Evolutionary conservation across 345 rosid genomes (phyloP), one percentile per base, ranked within the genome.

Genomic region (Turnera subulata): DNA sequence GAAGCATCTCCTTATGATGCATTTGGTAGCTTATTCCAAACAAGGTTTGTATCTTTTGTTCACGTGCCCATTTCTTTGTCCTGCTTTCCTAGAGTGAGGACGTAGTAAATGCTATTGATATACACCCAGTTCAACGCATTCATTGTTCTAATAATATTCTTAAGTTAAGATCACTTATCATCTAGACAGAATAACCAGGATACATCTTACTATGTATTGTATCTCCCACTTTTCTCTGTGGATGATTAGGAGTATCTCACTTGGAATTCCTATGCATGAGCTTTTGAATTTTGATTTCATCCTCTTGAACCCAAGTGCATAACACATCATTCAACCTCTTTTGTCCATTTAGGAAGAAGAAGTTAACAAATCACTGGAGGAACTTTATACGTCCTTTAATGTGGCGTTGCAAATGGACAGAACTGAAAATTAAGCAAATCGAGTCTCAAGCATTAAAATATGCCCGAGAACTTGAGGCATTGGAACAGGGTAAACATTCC

Each of bases 391-490:
- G 71, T 49, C 98, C 98, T 51, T 71, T 92, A 32, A 85, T 78
- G 93, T 89, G 98, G 96, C 84, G 89, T 37, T 84, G 91, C 81
- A 89, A 89, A 76, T 92, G 96, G 96, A 56, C 83, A 25, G 95
- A 91, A 68, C 67, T 86, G 57, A 82, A 76, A 68, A 81, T 88
- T 43, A 86, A 78, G 57, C 84, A 88, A 69, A 68, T 89, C 14
- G 84, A 88, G 62, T 81, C 83, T 53, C 87, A 79, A 35, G 81
- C 86, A 49, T 50, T 64, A 53, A 86, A 74, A 76, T 91, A 86
- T 66, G 52, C 77, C 18, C 71, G 78, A 62, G 84, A 78, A 65
- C 74, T 91, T 55, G 77, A 73, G 33, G 48, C 71, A 44, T 66
- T 50, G 50, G 82, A 83, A 16, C 76, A 76, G 62, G 78, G 64